Conservation (phyloP, 345 rosid genomes). For the Brassica cretica region DNA sequence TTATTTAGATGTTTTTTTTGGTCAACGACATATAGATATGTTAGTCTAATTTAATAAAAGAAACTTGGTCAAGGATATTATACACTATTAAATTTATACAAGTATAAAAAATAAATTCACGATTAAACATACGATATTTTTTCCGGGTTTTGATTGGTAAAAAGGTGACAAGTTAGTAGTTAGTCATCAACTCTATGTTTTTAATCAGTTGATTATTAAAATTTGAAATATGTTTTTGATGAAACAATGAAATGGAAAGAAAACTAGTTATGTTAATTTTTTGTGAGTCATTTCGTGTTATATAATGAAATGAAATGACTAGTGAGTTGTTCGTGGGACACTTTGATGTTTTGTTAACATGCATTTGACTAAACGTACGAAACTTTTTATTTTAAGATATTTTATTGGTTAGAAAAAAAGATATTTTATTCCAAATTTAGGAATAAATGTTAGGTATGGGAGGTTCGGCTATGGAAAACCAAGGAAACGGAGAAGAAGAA, state of each 20-base stretch:
- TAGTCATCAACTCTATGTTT: background rate
- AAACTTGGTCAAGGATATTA: background rate
- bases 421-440: background rate
- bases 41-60: background rate
- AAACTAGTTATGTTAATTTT: background rate
- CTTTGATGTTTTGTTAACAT: constrained; percentile 16
- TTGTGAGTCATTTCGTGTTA: background rate
- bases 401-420: background rate
- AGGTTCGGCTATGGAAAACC: constrained; percentile 68
- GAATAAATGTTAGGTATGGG: constrained; percentile 66
- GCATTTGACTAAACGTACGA: constrained; percentile 8
- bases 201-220: background rate
- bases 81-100: background rate
- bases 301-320: background rate
- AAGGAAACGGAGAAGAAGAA: constrained; percentile 40
- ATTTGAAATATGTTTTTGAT: background rate
- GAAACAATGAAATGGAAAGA: background rate
- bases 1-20: background rate
- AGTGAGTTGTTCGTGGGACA: background rate
- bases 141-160: background rate
- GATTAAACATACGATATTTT: background rate
- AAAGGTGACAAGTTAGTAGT: background rate
- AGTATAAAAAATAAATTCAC: background rate
- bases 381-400: background rate
- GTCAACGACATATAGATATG: background rate